A percentile compares a stretch with the other conserved stretches of the same genome.
Evolutionary conservation across 148 eudicot species (phyloP).

Genomic region (Amaranthus hypochondriacus): DNA sequence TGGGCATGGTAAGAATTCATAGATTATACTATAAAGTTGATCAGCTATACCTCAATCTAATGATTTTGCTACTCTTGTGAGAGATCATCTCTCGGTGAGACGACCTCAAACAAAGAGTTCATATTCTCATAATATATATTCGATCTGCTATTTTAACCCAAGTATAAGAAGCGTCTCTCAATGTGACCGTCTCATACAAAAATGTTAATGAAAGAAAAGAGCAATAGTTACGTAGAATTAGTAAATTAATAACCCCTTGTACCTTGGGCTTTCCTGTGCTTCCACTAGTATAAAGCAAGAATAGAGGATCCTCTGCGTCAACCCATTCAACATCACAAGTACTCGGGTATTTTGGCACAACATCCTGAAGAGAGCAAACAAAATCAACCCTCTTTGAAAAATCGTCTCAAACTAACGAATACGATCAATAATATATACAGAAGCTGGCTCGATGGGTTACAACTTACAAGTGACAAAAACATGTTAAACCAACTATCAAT

Average conservation of each 20-base stretch:
- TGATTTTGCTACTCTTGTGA: too few species aligned
- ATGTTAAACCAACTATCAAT: not conserved
- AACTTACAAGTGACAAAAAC: not conserved
- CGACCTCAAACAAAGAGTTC: too few species aligned
- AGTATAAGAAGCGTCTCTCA: too few species aligned
- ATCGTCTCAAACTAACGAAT: not conserved
- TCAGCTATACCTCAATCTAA: not conserved
- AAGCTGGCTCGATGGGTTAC: not conserved
- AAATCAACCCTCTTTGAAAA: not conserved
- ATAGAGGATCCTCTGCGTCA: constrained; percentile 93
- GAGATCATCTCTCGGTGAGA: too few species aligned
- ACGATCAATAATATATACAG: not conserved
- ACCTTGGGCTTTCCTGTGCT: constrained; percentile 99
- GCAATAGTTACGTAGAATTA: constrained; percentile 2
- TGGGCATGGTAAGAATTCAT: not conserved
- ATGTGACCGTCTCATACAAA: too few species aligned
- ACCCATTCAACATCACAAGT: constrained; percentile 92
- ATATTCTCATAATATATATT: too few species aligned
- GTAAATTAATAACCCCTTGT: constrained; percentile 16
- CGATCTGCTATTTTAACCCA: too few species aligned
- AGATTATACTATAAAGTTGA: not conserved
- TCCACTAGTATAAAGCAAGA: constrained; percentile 95
- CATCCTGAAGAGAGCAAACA: constrained; percentile 52
- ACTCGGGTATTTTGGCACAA: constrained; percentile 65
- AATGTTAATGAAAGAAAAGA: not conserved